Base-by-base conservation (phyloP, 176 grass and related monocot species). In the Zoysia pacifica region DNA sequence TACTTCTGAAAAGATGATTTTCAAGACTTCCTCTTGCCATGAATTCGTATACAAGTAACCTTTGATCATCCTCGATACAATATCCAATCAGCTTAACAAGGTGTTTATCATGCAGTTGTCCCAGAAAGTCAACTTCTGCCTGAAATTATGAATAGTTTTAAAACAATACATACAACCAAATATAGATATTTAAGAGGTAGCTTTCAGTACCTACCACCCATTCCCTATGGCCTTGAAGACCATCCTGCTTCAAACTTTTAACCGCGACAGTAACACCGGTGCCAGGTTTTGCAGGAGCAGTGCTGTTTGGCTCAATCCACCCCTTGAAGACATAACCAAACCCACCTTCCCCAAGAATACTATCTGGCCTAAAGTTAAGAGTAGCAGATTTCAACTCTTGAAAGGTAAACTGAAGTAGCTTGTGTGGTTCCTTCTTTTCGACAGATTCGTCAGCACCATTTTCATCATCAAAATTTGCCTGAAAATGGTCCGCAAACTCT, bases 1-100 rank as follows among this genome's bases (percentile, higher is more conserved):
- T 86, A 99, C 96, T 95, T 91, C 96, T 89, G 82, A 99, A 99
- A 86, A 99, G 82, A 86, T 99, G 96, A 69, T 99, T 99, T 95
- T 99, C 96, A 88, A 99, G 93, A 86, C 96, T 95, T 77, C 96
- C 96, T 37, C 92, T 72, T 47, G 93, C 86, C 96, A 95, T 95
- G 87, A 95, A 99, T 81, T 99, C 96, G 86, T 99, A 99, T 16
- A 99, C 96, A 85, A 99, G 92, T 60, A 99, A 74, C 71, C 96
- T 91, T 77, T 99, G 90, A 46, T 95, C 96, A 93, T 98, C 88
- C 86, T 98, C 90, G 48, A 89, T 98, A 81, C 96, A 98, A 68
- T 98, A 98, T 78, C 92, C 96, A 87, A 93, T 94, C 55, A 94
- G 84, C 96, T 98, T 98, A 54, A 98, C 96, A 86, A 98, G 96